Evolutionary conservation across 225 moss, liverwort and hornwort genomes (phyloP).

Genomic region (Lunularia cruciata): DNA sequence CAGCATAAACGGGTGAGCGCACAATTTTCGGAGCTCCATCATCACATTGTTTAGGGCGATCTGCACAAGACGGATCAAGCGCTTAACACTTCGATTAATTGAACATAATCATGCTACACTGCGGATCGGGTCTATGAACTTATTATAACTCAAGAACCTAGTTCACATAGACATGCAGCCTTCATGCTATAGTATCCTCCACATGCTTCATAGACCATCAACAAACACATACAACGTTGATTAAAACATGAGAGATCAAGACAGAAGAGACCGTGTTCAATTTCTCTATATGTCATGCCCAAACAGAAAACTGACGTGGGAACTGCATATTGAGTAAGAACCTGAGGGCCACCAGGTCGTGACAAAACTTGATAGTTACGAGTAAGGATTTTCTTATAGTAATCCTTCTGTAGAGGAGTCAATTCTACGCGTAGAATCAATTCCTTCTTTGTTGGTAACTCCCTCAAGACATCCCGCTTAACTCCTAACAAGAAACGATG

Average conservation of each 20-base stretch:
- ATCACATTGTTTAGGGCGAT: slow-evolving; percentile 89
- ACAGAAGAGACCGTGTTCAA: too few relatives aligned
- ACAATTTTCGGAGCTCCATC: slow-evolving; percentile 96
- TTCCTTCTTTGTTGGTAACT: slow-evolving; percentile 91
- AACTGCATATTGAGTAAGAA: slow-evolving; percentile 19
- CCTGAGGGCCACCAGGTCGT: slow-evolving; percentile 93
- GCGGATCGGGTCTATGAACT: neutral
- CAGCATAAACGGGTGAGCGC: slow-evolving; percentile 93
- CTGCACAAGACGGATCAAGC: slow-evolving; percentile 39
- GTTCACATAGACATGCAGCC: too few relatives aligned
- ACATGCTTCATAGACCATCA: too few relatives aligned
- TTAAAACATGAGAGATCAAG: too few relatives aligned
- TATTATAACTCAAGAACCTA: too few relatives aligned
- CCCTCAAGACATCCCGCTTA: slow-evolving; percentile 91
- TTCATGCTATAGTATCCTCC: too few relatives aligned
- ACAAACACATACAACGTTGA: too few relatives aligned
- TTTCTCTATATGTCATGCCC: too few relatives aligned
- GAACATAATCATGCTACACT: slow-evolving; percentile 2
- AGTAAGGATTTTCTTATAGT: slow-evolving; percentile 78
- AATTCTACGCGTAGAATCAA: slow-evolving; percentile 89
- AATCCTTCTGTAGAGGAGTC: slow-evolving; percentile 78
- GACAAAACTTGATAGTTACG: slow-evolving; percentile 81
- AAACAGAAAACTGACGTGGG: too few relatives aligned
- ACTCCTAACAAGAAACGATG: slow-evolving; percentile 52
- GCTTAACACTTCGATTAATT: too few relatives aligned